Evolutionary conservation across 441 rosid genomes (phyloP).

Genomic region (Jatropha multifida): DNA sequence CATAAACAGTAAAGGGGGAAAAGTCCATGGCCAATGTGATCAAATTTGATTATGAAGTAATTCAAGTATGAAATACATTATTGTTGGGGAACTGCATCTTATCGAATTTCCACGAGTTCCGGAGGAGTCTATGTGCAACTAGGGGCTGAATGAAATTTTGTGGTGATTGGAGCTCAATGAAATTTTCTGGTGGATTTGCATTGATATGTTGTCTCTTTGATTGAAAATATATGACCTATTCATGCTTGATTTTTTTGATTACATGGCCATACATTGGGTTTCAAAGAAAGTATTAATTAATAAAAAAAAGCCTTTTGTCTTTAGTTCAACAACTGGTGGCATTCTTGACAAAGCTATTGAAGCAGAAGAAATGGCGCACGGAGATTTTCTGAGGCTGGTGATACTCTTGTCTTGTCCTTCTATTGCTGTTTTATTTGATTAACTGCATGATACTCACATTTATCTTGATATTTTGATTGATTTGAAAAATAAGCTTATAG

Average conservation of each 20-base stretch:
- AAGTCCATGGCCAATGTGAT: not conserved
- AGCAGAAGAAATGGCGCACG: slow-evolving; percentile 61
- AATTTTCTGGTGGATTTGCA: not conserved
- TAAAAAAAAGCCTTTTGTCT: slow-evolving; percentile 16
- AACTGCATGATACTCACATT: not conserved
- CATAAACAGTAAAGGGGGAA: not conserved
- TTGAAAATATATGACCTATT: not conserved
- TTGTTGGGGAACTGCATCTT: not conserved
- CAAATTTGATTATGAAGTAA: not conserved
- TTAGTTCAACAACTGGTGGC: slow-evolving; percentile 55
- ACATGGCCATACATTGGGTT: not conserved
- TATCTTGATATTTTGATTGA: slow-evolving; percentile 1
- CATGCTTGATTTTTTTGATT: not conserved
- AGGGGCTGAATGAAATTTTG: not conserved
- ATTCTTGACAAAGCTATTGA: slow-evolving; percentile 75
- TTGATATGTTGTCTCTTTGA: not conserved
- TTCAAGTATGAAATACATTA: not conserved
- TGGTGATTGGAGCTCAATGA: not conserved
- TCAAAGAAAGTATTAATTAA: not conserved
- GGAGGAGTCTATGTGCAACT: not conserved
- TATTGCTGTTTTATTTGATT: not conserved
- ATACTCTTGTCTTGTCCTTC: slow-evolving; percentile 11
- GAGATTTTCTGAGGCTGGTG: slow-evolving; percentile 92
- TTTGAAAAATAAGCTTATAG: slow-evolving; percentile 4
- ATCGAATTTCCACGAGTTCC: not conserved